Conservation (phyloP, 2,329 filamentous ascomycete genomes). For the Cladosporium sp. region DNA sequence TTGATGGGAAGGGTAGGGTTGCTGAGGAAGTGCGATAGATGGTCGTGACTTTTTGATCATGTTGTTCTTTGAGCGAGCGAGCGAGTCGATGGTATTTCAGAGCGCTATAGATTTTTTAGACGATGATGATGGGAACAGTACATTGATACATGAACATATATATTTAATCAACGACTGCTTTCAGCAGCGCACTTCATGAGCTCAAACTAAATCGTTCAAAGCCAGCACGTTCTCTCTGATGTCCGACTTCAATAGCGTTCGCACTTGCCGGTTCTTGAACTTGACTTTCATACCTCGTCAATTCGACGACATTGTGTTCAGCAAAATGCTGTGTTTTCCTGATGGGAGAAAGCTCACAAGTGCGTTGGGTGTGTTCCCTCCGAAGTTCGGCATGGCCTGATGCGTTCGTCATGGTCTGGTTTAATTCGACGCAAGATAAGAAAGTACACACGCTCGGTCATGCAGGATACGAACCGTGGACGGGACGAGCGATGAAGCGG, state of each 20-base stretch:
- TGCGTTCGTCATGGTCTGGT: neutral
- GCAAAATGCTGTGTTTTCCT: neutral
- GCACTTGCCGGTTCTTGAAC: too few species aligned
- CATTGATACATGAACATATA: slow-evolving; percentile 1
- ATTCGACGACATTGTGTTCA: neutral
- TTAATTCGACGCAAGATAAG: neutral
- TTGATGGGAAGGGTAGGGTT: slow-evolving; percentile 6
- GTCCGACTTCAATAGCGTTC: too few species aligned
- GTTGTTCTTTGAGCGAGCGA: neutral
- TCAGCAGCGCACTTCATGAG: too few species aligned
- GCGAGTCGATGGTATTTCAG: neutral
- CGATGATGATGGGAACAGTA: slow-evolving; percentile 9
- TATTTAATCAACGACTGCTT: neutral
- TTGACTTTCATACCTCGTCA: neutral
- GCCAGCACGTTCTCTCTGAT: too few species aligned
- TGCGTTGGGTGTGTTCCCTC: neutral
- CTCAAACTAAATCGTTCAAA: too few species aligned
- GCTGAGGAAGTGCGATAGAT: neutral
- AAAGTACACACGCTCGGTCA: too few species aligned
- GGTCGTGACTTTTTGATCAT: neutral
- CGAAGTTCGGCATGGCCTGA: neutral
- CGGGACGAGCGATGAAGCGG: too few species aligned
- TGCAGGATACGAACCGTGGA: too few species aligned
- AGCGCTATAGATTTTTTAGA: neutral
- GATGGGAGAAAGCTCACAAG: neutral